Evolutionary conservation across 1,284 basidiomycete genomes (phyloP).

Genomic region (Pseudozyma tsukubaensis): DNA sequence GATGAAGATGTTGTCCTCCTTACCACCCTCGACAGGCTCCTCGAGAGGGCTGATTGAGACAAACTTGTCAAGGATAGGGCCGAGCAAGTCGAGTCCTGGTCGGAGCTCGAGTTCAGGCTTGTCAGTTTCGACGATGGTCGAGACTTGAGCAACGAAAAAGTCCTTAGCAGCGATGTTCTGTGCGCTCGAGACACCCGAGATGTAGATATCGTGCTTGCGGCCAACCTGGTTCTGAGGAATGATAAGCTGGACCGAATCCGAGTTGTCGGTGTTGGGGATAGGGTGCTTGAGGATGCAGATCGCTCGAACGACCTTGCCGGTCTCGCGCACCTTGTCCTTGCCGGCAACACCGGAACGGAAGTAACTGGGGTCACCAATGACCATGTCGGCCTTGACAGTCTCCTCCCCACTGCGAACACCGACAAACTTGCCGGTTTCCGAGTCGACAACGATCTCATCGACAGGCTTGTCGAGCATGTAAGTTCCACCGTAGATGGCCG

Average conservation of each 20-base stretch:
- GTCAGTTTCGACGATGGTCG: constrained; percentile 96
- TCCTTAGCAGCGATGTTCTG: constrained; percentile 98
- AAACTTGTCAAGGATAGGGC: constrained; percentile 97
- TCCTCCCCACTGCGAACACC: constrained; percentile 91
- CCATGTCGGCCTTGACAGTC: constrained; percentile 95
- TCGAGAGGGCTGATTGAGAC: constrained; percentile 88
- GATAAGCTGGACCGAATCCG: constrained; percentile 91
- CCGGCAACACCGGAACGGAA: constrained; percentile 78
- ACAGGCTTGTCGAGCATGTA: constrained; percentile 99
- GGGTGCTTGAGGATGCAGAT: constrained; percentile 99
- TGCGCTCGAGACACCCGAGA: constrained; percentile 94
- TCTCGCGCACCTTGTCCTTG: constrained; percentile 81
- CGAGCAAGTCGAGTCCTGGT: constrained; percentile 91
- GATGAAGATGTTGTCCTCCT: constrained; percentile 89
- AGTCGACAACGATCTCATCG: constrained; percentile 85
- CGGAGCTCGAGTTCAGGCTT: constrained; percentile 91
- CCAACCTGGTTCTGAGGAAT: constrained; percentile 98
- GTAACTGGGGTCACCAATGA: constrained; percentile 98
- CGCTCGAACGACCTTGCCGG: constrained; percentile 92
- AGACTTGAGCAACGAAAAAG: constrained; percentile 95
- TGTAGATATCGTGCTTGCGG: constrained; percentile 97
- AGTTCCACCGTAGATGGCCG: constrained; percentile 98
- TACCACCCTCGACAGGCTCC: constrained; percentile 85
- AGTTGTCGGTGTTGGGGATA: constrained; percentile 95
- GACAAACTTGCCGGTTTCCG: constrained; percentile 86